These are phyloP conservation scores for Picochlorum sp. DNA, from an alignment of 139 green algal genomes.

Conservation along the genomic window DNA sequence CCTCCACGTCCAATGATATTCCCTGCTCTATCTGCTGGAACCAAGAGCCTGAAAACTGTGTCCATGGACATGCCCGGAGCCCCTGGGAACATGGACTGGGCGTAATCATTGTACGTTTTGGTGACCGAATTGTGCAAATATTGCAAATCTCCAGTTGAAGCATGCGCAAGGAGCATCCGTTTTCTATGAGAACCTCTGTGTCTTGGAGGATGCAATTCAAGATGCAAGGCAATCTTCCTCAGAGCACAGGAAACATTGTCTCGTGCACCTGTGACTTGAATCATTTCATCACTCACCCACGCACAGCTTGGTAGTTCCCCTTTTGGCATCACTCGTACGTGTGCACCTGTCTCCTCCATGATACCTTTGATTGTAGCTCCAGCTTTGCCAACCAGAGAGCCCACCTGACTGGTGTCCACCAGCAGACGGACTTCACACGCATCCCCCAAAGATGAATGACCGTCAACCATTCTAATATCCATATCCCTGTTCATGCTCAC, in stretches of 20 bases:
- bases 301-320: constrained; percentile 24
- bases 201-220: constrained; percentile 14
- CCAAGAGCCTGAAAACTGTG: constrained; percentile 25
- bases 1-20: constrained; percentile 28
- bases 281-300: constrained; percentile 26
- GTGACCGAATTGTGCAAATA: neutral
- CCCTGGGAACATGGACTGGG: neutral
- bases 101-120: constrained; percentile 1
- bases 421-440: constrained; percentile 3
- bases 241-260: constrained; percentile 13
- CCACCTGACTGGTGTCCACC: constrained; percentile 13
- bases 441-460: neutral
- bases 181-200: neutral
- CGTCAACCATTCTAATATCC: constrained; percentile 1
- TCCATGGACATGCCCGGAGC: constrained; percentile 10
- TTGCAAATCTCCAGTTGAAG: constrained; percentile 8
- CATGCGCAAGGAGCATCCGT: neutral
- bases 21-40: constrained; percentile 13
- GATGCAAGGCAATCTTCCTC: constrained; percentile 16
- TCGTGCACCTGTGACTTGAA: constrained; percentile 8
- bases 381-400: constrained; percentile 18
- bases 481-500: constrained; percentile 4
- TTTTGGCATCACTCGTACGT: constrained; percentile 15
- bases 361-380: constrained; percentile 20
- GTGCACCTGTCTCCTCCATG: neutral